phyloP scores from a whole-genome alignment of 2,329 filamentous ascomycete species.

The Botryotinia convoluta region DNA sequence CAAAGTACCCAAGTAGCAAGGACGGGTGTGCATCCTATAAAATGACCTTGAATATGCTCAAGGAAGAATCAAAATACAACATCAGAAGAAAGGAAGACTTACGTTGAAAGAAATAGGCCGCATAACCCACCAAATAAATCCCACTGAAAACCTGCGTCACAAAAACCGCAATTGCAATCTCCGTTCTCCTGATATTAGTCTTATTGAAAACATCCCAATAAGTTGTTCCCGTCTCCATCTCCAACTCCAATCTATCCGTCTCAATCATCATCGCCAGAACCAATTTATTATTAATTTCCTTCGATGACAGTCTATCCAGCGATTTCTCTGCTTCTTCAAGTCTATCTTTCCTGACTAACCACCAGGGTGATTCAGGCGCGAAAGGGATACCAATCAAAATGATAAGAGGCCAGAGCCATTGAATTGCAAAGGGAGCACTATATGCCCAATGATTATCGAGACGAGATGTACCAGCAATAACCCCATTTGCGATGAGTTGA shows the following conservation, averaged over 20 bases:
- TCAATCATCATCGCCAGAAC: constrained; percentile 53
- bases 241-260: constrained; percentile 53
- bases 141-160: constrained; percentile 60
- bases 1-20: neutral
- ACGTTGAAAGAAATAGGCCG: constrained; percentile 56
- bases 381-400: constrained; percentile 47
- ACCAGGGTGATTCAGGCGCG: constrained; percentile 51
- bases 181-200: constrained; percentile 51
- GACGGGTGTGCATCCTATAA: neutral
- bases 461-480: constrained; percentile 40
- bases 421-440: constrained; percentile 41
- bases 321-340: constrained; percentile 42
- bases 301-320: constrained; percentile 30
- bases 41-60: neutral
- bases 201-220: constrained; percentile 54
- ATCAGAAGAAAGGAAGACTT: constrained; percentile 14
- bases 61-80: neutral
- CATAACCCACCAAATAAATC: constrained; percentile 62
- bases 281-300: constrained; percentile 40
- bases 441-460: constrained; percentile 33
- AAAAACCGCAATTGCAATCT: constrained; percentile 54
- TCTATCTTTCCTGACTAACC: constrained; percentile 46
- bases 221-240: constrained; percentile 43
- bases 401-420: constrained; percentile 53
- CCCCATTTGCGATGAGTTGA: constrained; percentile 48